Evolutionary conservation across 2,329 filamentous ascomycete genomes (phyloP), one percentile per base, ranked within the genome.

Genomic region (Allantophomopsis cytisporea): DNA sequence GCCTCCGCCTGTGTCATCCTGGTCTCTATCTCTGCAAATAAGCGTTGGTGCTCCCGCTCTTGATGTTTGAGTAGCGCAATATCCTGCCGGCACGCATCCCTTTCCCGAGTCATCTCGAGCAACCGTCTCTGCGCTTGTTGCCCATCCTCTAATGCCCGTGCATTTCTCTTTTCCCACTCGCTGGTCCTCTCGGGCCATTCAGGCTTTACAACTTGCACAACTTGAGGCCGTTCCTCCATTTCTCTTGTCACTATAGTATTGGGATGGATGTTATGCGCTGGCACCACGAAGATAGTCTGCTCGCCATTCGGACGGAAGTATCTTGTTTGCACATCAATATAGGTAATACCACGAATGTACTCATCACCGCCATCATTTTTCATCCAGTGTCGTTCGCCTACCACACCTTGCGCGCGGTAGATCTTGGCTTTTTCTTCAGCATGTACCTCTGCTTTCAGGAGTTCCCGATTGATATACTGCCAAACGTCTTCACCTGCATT

Each of bases 401-500:
- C 52, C 0, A 64, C 60, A 0, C 67, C 65, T 13, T 56, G 7
- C 4, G 50, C 44, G 5, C 48, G 50, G 51, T 59, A 64, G 6
- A 55, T 49, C 7, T 50, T 41, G 37, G 63, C 55, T 33, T 54
- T 52, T 7, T 56, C 50, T 31, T 59, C 50, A n/a, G 59, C 49
- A n/a, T 57, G 47, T 11, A 58, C 55, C 51, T 73, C 69, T 21
- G 58, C 51, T 28, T 49, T 55, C 49, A 73, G 68, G 6, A 77
- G 56, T 40, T 63, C 45, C 12, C 54, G 54, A 47, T 72, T 67
- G 14, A 77, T 51, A 39, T 60, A 57, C 6, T 54, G 47, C 42
- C 61, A 67, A 13, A 73, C 57, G 38, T 72, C 69, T 31, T 73
- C 65, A 4, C 69, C 69, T 0, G 65, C 63, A 43, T 76, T 74